Conservation (phyloP, 2,329 filamentous ascomycete genomes). For the Metarhizium album region DNA sequence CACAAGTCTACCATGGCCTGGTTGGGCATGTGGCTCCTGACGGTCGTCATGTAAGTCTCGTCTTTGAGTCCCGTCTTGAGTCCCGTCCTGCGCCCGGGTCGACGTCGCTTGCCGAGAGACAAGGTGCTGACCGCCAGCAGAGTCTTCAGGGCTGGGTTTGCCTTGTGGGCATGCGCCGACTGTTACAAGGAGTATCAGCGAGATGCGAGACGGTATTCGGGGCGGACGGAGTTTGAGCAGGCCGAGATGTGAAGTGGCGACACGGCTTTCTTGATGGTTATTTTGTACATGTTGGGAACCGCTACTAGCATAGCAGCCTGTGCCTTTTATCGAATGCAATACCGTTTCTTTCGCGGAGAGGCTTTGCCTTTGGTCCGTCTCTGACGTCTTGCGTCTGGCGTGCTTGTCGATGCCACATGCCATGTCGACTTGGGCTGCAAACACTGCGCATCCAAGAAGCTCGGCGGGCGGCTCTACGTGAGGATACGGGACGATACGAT, state of each 20-base stretch:
- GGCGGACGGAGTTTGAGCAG: background rate
- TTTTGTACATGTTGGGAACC: too few species aligned
- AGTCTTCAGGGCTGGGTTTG: background rate
- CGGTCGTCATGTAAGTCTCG: conserved; percentile 18
- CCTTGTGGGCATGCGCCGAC: background rate
- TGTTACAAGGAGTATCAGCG: background rate
- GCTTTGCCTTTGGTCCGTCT: too few species aligned
- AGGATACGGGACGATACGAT: too few species aligned
- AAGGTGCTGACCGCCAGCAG: background rate
- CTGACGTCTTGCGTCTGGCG: too few species aligned
- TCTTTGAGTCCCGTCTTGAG: background rate
- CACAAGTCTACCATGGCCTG: background rate
- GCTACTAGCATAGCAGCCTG: too few species aligned
- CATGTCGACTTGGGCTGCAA: too few species aligned
- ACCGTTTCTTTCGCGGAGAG: too few species aligned
- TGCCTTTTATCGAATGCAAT: too few species aligned
- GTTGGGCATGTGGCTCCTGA: conserved; percentile 11
- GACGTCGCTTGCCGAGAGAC: background rate
- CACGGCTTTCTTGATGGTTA: too few species aligned
- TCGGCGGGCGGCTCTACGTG: too few species aligned
- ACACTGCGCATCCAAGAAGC: too few species aligned
- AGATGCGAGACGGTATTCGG: background rate
- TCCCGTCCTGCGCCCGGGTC: background rate
- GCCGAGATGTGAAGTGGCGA: background rate
- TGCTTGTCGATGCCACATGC: too few species aligned